Evolutionary conservation across 140 eudicot genomes (phyloP).

Genomic region (Ambrosia hybrid): DNA sequence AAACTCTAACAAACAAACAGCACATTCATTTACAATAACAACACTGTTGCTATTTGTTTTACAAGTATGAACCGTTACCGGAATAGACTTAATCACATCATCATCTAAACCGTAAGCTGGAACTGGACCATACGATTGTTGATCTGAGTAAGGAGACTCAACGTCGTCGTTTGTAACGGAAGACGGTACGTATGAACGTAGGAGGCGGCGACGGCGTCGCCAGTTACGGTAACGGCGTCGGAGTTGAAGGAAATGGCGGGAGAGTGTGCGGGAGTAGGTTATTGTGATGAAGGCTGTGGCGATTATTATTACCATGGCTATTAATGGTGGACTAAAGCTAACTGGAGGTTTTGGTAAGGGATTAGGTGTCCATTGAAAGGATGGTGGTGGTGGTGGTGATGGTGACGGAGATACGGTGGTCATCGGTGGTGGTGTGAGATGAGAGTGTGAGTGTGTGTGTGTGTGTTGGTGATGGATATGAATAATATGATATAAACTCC

Average conservation of each 20-base stretch:
- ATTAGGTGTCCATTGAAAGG: background rate
- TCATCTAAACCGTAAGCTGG: slow-evolving; percentile 55
- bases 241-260: slow-evolving; percentile 49
- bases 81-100: slow-evolving; percentile 67
- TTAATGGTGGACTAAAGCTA: slow-evolving; percentile 84
- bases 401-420: slow-evolving; percentile 32
- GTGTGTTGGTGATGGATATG: too few species aligned
- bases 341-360: slow-evolving; percentile 59
- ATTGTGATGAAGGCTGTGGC: slow-evolving; percentile 82
- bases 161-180: background rate
- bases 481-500: too few species aligned
- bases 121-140: too few species aligned
- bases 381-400: slow-evolving; percentile 28
- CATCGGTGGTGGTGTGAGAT: slow-evolving; percentile 8
- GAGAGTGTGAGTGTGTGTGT: too few species aligned
- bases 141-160: background rate
- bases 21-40: slow-evolving; percentile 62
- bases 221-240: slow-evolving; percentile 60
- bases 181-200: slow-evolving; percentile 64
- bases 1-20: slow-evolving; percentile 78
- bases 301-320: slow-evolving; percentile 85
- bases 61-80: slow-evolving; percentile 61
- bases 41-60: slow-evolving; percentile 1
- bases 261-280: slow-evolving; percentile 80
- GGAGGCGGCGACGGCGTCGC: slow-evolving; percentile 67